Base-by-base conservation (phyloP, 495 filamentous ascomycete genomes). In the Symbiotaphrina buchneri region DNA sequence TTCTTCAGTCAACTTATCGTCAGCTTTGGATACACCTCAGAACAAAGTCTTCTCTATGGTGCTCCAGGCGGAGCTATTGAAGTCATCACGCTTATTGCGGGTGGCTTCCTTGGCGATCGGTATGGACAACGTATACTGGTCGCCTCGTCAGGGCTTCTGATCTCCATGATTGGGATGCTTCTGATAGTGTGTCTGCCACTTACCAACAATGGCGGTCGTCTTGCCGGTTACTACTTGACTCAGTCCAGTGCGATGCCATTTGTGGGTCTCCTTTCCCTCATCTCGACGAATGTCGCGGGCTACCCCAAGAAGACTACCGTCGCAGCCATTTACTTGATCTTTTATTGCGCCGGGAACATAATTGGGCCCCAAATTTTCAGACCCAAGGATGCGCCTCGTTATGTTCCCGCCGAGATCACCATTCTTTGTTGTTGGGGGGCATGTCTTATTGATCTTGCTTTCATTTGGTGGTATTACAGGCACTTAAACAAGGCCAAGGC, bases 281-380 rank as follows among this genome's bases (percentile, higher is more conserved):
- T 74, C 27, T 60, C 59, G 0, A 65, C 60, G 14, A 78, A 80
- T 37, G 63, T 77, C 5, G 68, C 71, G 0, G 71, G 73, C 11
- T 78, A 74, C 44, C 78, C 74, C 6, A 77, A 78, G 52, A 78
- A 77, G 47, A 78, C 72, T 0, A 78, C 72, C 0, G 65, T 75
- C 1, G 71, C 71, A 0, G 71, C 70, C 0, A 45, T 81, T 31
- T 76, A 73, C 35, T 46, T 81, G n/a, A 68, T 76, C 25, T 60
- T 55, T 1, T 76, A 74, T 36, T 74, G 68, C 38, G 57, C 55
- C 0, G 66, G 67, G 2, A 71, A 70, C 30, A 65, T 66, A 31
- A 59, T 63, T 18, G 63, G 57, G 6, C 61, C 63, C 19, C 66
- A 71, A 46, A 61, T 56, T n/a, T 73, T 71, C 49, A 51, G 63